phyloP scores from a whole-genome alignment of 2,329 filamentous ascomycete species.

The Bipolaris cookei region DNA sequence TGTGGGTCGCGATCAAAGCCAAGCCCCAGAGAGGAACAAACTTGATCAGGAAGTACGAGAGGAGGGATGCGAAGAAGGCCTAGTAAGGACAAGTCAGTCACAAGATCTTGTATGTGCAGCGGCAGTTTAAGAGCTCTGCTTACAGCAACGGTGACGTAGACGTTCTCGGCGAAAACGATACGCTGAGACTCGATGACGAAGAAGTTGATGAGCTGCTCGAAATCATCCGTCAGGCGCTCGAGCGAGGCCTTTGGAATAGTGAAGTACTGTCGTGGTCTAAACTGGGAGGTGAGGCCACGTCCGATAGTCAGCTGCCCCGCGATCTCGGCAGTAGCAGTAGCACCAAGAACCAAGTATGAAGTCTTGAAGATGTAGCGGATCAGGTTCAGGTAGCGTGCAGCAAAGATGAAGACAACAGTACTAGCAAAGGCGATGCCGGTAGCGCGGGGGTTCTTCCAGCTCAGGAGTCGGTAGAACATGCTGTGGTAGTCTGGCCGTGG shows the following conservation, averaged over 20 bases:
- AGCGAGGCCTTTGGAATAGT: conserved; percentile 68
- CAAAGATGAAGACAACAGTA: conserved; percentile 66
- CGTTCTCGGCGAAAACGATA: conserved; percentile 69
- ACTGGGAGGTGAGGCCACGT: conserved; percentile 64
- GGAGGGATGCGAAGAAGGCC: conserved; percentile 65
- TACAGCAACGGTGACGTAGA: conserved; percentile 65
- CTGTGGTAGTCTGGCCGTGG: conserved; percentile 65
- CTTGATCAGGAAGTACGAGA: conserved; percentile 70
- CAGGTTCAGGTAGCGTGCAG: conserved; percentile 67
- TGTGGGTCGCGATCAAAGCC: conserved; percentile 61
- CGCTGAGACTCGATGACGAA: conserved; percentile 72
- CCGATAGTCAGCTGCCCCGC: conserved; percentile 62
- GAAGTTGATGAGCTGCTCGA: conserved; percentile 71
- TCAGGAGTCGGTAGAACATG: conserved; percentile 69
- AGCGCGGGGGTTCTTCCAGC: conserved; percentile 70
- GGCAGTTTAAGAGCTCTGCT: conserved; percentile 35
- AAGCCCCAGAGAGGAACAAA: conserved; percentile 70
- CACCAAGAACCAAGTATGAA: conserved; percentile 64
- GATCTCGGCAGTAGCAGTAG: conserved; percentile 64
- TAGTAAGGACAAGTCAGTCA: conserved; percentile 37
- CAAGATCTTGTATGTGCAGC: neutral
- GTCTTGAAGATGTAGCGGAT: conserved; percentile 67
- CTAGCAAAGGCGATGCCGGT: conserved; percentile 66
- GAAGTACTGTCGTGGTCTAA: conserved; percentile 70
- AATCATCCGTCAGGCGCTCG: conserved; percentile 65